Base-by-base conservation (phyloP, 208 protist species). In the Leptomonas seymouri region DNA sequence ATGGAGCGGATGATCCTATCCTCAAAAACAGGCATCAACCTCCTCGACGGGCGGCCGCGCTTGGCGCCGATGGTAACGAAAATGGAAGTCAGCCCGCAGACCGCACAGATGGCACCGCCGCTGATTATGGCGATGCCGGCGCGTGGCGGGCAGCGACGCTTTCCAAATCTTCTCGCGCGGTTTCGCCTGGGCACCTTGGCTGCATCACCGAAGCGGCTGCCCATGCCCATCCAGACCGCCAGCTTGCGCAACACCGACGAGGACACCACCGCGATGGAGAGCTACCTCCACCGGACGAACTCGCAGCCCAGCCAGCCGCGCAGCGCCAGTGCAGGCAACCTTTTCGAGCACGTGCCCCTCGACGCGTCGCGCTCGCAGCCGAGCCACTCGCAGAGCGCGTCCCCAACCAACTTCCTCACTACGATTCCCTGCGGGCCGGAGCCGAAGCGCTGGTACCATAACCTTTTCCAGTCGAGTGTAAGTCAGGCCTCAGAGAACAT, bases 1-100 rank as follows among this genome's bases (percentile, higher is more conserved):
- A 93, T 93, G 84, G 80, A 90, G 55, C 81, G 85, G 36, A 93
- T 93, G 84, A 71, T 93, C 63, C 68, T 91, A 14, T 91, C 86
- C 8, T 74, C 78, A 27, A 78, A 91, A 54, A 83, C 68, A 11
- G 86, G 81, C 34, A 64, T 85, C 54, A 81, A 89, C 68, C 61
- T 91, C 18, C 71, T 91, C 15, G 67, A 85, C 61, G 66, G 74
- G 46, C 71, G 64, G 18, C 44, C 62, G 51, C 73, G 65, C 3
- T 39, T 68, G 34, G 36, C 30, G 16, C 12, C 46, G 39, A n/a
- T 34, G 14, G 1, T 53, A 2, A 54, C 39, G 49, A 54, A 54
- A 44, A 34, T 46, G 25, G 67, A 55, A 36, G 42, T 56, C 20
- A 42, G 27, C n/a, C 72, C 72, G 20, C 34, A 31, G 7, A 28